phyloP scores from a whole-genome alignment of 1,284 basidiomycete genomes.

The Fomitopsis palustris region DNA sequence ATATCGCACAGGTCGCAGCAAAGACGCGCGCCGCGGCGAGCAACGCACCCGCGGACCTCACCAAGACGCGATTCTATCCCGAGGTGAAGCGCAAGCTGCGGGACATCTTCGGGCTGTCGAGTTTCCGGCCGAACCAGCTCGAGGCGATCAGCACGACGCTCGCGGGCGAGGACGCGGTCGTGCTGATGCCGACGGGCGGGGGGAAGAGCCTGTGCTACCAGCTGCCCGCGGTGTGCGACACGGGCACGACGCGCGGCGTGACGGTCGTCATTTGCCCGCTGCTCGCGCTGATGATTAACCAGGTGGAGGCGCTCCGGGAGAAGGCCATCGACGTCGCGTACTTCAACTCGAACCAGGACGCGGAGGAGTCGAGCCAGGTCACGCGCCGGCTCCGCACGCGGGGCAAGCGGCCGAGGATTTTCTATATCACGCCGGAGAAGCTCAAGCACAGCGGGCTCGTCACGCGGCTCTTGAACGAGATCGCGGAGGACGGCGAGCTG shows the following conservation, averaged over 20 bases:
- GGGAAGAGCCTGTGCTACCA: constrained; percentile 89
- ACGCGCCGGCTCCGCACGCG: constrained; percentile 36
- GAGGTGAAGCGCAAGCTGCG: constrained; percentile 67
- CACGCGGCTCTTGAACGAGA: constrained; percentile 48
- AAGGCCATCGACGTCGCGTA: constrained; percentile 73
- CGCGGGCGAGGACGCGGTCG: constrained; percentile 84
- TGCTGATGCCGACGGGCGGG: constrained; percentile 96
- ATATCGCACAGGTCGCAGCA: not conserved
- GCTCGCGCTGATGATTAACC: constrained; percentile 89
- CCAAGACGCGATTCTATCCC: constrained; percentile 37
- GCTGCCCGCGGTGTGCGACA: constrained; percentile 81
- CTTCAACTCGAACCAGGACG: constrained; percentile 56
- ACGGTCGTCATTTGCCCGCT: constrained; percentile 92
- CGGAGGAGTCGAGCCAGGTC: constrained; percentile 35
- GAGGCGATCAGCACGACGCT: constrained; percentile 85
- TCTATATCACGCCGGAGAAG: constrained; percentile 96
- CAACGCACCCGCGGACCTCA: constrained; percentile 3
- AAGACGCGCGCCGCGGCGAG: not conserved
- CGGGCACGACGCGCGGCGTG: constrained; percentile 74
- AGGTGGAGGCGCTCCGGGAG: constrained; percentile 69
- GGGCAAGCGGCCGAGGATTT: constrained; percentile 53
- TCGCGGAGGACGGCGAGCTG: constrained; percentile 58
- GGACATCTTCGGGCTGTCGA: constrained; percentile 61
- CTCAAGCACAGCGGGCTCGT: constrained; percentile 63
- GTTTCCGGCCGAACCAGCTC: constrained; percentile 84